phyloP scores from a whole-genome alignment of 257 asterid genomes.

The Penstemon barbatus region DNA sequence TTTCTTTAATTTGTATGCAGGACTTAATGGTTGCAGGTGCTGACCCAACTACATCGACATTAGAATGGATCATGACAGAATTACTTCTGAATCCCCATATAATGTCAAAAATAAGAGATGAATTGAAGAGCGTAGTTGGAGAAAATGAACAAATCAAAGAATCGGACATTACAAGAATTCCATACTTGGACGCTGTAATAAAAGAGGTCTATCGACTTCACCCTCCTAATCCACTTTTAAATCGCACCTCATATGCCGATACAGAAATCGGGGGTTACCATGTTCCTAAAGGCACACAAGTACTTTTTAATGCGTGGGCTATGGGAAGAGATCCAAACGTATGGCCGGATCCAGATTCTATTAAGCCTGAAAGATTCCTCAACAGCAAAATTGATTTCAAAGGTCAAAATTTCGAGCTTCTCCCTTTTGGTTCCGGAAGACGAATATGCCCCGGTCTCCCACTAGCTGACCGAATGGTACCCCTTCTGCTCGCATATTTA shows the following conservation, averaged over 20 bases:
- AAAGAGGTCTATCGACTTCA: constrained; percentile 40
- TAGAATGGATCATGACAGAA: constrained; percentile 44
- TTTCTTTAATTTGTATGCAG: too few relatives aligned
- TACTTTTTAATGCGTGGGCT: constrained; percentile 36
- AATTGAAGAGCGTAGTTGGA: constrained; percentile 27
- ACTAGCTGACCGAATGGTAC: constrained; percentile 37
- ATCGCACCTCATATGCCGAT: constrained; percentile 23
- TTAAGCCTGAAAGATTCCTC: constrained; percentile 40
- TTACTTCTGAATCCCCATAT: constrained; percentile 27
- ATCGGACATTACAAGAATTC: constrained; percentile 31
- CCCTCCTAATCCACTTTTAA: constrained; percentile 32
- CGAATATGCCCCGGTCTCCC: constrained; percentile 43
- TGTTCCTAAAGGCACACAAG: constrained; percentile 37
- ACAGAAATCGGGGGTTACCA: constrained; percentile 28
- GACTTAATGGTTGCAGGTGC: constrained; percentile 37
- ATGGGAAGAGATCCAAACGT: constrained; percentile 34
- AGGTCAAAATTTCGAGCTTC: constrained; percentile 39
- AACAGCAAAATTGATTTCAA: constrained; percentile 25
- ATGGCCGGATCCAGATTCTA: constrained; percentile 35
- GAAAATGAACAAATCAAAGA: constrained; percentile 22
- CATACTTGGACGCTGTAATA: constrained; percentile 40
- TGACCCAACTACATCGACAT: constrained; percentile 27
- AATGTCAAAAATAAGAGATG: constrained; percentile 23
- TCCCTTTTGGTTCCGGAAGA: constrained; percentile 40
- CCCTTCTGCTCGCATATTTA: constrained; percentile 34